A percentile compares a stretch with the other conserved stretches of the same genome.
Conservation (phyloP, 2,329 filamentous ascomycete genomes). For the Fusarium lyarnte region DNA sequence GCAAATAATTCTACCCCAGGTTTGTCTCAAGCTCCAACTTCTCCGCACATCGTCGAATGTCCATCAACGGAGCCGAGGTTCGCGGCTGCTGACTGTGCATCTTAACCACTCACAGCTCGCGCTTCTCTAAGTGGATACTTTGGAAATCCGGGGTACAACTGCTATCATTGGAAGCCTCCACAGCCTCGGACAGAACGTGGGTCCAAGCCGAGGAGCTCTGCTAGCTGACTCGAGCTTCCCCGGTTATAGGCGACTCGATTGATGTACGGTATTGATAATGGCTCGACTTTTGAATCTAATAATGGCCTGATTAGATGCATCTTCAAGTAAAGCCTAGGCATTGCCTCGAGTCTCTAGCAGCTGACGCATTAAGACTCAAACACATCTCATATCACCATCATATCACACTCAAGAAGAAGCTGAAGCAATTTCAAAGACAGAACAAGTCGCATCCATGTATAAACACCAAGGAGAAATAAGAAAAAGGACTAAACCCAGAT, state of each 20-base stretch:
- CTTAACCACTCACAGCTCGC: slow-evolving; percentile 23
- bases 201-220: slow-evolving; percentile 24
- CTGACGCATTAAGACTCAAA: not conserved
- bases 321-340: not conserved
- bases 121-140: slow-evolving; percentile 11
- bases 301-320: not conserved
- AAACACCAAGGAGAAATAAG: slow-evolving; percentile 36
- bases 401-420: not conserved
- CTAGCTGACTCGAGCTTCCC: slow-evolving; percentile 6
- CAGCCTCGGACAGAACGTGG: slow-evolving; percentile 33
- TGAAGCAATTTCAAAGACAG: slow-evolving; percentile 3
- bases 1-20: slow-evolving; percentile 29
- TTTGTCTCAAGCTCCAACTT: slow-evolving; percentile 31
- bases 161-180: slow-evolving; percentile 25
- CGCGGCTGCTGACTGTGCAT: slow-evolving; percentile 26
- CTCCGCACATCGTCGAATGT: slow-evolving; percentile 43
- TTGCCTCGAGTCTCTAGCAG: not conserved
- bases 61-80: slow-evolving; percentile 38
- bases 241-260: slow-evolving; percentile 7
- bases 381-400: not conserved
- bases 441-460: slow-evolving; percentile 39
- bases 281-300: not conserved
- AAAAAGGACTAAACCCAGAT: slow-evolving; percentile 21
- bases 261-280: not conserved
- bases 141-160: slow-evolving; percentile 41